A percentile compares a stretch with the other conserved stretches of the same genome.
Evolutionary conservation across 352 stramenopile genomes (phyloP).

Genomic region (Phytopythium montanum): DNA sequence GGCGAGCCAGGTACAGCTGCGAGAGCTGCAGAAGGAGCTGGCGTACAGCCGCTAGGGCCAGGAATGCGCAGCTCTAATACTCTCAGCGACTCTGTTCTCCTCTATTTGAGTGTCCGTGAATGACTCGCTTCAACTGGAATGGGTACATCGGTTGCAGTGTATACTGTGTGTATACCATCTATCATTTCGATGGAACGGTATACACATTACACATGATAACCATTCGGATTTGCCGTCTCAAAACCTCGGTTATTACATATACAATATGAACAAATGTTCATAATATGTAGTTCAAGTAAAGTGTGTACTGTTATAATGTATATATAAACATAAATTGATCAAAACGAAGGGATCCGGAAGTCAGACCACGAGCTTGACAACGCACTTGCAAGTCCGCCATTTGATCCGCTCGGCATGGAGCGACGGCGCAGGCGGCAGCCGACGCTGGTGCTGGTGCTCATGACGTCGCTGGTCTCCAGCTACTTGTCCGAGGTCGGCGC

Average conservation of each 20-base stretch:
- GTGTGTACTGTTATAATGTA: no score
- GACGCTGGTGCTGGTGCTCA: slow-evolving; percentile 7
- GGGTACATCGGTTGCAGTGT: not conserved
- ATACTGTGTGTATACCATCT: not conserved
- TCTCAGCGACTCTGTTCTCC: not conserved
- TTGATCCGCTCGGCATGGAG: slow-evolving; percentile 3
- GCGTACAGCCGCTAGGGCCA: not conserved
- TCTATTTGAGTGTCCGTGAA: no score
- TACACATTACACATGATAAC: not conserved
- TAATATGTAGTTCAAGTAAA: not conserved
- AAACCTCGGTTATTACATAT: not conserved
- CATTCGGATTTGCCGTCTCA: not conserved
- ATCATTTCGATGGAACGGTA: not conserved
- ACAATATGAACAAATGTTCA: not conserved
- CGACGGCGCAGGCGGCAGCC: slow-evolving; percentile 5
- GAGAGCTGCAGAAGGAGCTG: slow-evolving; percentile 20
- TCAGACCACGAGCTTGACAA: not conserved
- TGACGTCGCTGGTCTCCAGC: not conserved
- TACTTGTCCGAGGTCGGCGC: slow-evolving; percentile 8
- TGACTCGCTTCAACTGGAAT: not conserved
- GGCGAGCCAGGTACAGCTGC: slow-evolving; percentile 40
- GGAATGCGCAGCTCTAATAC: not conserved
- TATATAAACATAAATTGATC: no score
- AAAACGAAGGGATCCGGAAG: no score
- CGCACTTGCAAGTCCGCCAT: not conserved